Evolutionary conservation across 2,329 filamentous ascomycete genomes (phyloP).

Genomic region (Scopulariopsis brevicaulis): DNA sequence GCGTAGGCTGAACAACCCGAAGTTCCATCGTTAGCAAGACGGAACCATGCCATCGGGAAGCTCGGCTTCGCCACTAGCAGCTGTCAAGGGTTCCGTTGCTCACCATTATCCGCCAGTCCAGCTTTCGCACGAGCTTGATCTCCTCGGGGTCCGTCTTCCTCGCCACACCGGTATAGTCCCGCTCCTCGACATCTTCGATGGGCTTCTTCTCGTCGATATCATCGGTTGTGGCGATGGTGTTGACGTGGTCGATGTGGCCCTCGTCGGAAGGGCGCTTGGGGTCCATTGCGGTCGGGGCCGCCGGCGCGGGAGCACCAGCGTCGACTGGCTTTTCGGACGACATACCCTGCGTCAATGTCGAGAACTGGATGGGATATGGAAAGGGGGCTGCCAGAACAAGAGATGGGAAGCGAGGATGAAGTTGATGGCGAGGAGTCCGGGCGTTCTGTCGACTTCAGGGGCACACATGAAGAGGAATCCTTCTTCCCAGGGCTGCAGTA

Average conservation of each 20-base stretch:
- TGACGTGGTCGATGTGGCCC: neutral
- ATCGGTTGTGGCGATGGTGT: neutral
- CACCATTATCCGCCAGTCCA: slow-evolving; percentile 29
- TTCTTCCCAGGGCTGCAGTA: neutral
- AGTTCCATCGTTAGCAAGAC: neutral
- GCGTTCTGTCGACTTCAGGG: neutral
- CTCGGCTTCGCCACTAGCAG: neutral
- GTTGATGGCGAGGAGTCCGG: neutral
- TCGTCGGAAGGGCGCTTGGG: neutral
- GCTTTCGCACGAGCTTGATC: slow-evolving; percentile 26
- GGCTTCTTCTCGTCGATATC: neutral
- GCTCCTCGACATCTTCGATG: slow-evolving; percentile 7
- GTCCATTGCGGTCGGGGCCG: neutral
- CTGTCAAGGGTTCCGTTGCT: slow-evolving; percentile 7
- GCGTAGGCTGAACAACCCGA: neutral
- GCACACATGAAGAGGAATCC: neutral
- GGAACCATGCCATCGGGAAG: too few species aligned
- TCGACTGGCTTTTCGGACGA: neutral
- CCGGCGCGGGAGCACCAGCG: neutral
- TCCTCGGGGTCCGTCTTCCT: slow-evolving; percentile 26
- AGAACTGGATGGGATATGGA: neutral
- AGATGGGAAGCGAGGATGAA: neutral
- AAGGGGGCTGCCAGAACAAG: neutral
- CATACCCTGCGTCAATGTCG: neutral
- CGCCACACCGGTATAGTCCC: slow-evolving; percentile 25